Evolutionary conservation across 1,284 basidiomycete genomes (phyloP), one percentile per base, ranked within the genome.

Genomic region (Earliella scabrosa): DNA sequence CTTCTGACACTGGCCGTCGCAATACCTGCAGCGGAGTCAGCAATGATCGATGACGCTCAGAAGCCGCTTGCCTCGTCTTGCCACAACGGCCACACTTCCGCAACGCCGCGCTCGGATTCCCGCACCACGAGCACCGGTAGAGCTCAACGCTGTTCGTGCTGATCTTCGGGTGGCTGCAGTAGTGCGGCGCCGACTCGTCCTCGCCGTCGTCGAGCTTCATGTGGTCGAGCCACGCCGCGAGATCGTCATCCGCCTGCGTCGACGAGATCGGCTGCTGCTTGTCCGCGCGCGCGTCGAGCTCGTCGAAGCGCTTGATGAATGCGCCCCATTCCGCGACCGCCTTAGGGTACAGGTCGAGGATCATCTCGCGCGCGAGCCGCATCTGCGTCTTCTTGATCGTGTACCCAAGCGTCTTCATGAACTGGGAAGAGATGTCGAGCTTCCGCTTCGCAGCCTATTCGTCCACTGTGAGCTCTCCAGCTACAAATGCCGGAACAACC

Each of bases 111-210:
- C 82, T 84, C 13, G 82, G 81, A 57, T 84, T 85, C 8, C 78
- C 74, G 59, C 85, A 86, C 75, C 77, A 82, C 23, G 82, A 82
- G 60, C 83, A 86, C 29, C 75, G 68, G 66, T 82, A 85, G 23
- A 86, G 66, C 35, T 67, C 70, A 18, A 83, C 77, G 20, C 73
- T 67, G 51, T 79, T 79, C 18, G 67, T 69, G 39, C 74, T 77
- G 61, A 82, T 71, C 61, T 71, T 77, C 10, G 75, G 72, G 45
- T 76, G 75, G 3, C 71, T 66, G 38, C 72, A 71, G 52, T 57
- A 60, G 29, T 61, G 54, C 21, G 63, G 66, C 13, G 56, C 40
- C 29, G 14, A 20, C 18, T 47, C 55, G 16, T 54, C 58, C 32
- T 73, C 72, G 20, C 72, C 78, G 39, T 79, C 76, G 5, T 79